Conservation (phyloP, 2,329 filamentous ascomycete species). For the Nothophoma quercina region DNA sequence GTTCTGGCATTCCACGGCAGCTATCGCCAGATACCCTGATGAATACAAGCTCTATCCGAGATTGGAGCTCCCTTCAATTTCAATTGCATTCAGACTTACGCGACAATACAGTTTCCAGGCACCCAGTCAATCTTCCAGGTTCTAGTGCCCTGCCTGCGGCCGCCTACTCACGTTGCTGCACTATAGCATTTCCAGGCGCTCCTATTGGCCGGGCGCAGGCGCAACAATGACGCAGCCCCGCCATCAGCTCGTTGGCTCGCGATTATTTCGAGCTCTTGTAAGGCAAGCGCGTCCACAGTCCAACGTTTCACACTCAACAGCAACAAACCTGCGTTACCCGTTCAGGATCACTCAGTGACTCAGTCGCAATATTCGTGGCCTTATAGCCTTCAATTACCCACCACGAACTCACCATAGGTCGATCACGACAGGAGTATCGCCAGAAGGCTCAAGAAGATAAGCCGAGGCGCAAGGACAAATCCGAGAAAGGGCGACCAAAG, state of each 20-base stretch:
- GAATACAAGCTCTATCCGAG: not conserved
- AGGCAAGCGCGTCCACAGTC: slow-evolving; percentile 1
- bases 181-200: slow-evolving; percentile 14
- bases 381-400: not conserved
- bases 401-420: slow-evolving; percentile 56
- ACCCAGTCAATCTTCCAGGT: no score
- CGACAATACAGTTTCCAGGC: not conserved
- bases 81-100: not conserved
- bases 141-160: no score
- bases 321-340: not conserved
- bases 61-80: no score
- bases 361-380: not conserved
- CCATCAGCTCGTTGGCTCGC: slow-evolving; percentile 2
- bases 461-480: slow-evolving; percentile 35
- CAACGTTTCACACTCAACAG: slow-evolving; percentile 3
- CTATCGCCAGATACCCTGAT: not conserved
- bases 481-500: slow-evolving; percentile 20
- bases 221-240: slow-evolving; percentile 15
- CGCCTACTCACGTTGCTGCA: no score
- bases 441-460: slow-evolving; percentile 48
- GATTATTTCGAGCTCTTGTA: slow-evolving; percentile 1
- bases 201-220: slow-evolving; percentile 11
- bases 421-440: slow-evolving; percentile 57
- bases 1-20: not conserved
- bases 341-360: not conserved